A percentile compares a stretch with the other conserved stretches of the same genome.
phyloP scores from a whole-genome alignment of 129 eudicot genomes.

The Silybum marianum region DNA sequence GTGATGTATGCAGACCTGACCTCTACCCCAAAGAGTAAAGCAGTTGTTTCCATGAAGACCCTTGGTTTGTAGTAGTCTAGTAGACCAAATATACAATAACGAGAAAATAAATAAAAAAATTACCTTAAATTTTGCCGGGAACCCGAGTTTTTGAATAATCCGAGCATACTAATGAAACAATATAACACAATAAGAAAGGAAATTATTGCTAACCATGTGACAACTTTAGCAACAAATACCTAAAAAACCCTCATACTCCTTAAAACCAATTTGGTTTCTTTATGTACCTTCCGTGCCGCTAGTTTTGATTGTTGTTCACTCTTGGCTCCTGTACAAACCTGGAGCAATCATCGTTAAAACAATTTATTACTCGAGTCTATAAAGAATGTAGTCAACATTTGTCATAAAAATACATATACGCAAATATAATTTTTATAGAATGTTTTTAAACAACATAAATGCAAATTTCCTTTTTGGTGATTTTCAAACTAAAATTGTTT shows the following conservation, averaged over 20 bases:
- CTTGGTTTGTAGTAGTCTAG: too few species aligned
- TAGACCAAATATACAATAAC: not conserved
- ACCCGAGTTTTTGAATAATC: conserved; percentile 90
- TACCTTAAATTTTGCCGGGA: conserved; percentile 87
- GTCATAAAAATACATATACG: not conserved
- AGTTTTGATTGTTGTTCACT: conserved; percentile 90
- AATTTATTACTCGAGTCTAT: not conserved
- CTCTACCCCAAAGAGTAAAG: not conserved
- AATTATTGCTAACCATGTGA: not conserved
- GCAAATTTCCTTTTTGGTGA: not conserved
- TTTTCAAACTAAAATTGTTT: too few species aligned
- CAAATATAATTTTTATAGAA: not conserved
- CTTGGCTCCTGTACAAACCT: conserved; percentile 98
- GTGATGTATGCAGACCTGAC: not conserved
- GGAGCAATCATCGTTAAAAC: conserved; percentile 19
- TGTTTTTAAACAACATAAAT: not conserved
- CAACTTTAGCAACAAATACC: not conserved
- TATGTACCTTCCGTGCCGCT: conserved; percentile 82
- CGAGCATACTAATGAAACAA: conserved; percentile 65
- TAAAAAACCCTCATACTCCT: not conserved
- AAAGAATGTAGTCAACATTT: not conserved
- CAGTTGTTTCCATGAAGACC: not conserved
- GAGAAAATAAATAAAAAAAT: not conserved
- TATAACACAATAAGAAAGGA: not conserved
- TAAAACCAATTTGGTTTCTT: conserved; percentile 13